A percentile compares a stretch with the other conserved stretches of the same genome.
Evolutionary conservation across 2,329 filamentous ascomycete species (phyloP).

Genomic region (Westerdykella sp.): DNA sequence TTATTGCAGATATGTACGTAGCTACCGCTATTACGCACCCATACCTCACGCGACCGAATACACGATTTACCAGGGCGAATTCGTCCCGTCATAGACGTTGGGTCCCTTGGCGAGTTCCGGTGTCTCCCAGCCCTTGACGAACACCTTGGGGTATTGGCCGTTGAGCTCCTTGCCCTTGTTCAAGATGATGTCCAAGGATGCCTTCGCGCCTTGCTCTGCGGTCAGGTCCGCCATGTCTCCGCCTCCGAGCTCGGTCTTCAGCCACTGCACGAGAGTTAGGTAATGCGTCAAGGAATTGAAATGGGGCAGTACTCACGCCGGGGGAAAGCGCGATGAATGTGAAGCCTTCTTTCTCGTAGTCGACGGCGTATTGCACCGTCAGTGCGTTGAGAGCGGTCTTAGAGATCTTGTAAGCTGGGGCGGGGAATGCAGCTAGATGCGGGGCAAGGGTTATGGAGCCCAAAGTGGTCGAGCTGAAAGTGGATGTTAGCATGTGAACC

Average conservation of each 20-base stretch:
- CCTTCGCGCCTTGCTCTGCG: conserved; percentile 36
- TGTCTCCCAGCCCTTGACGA: too few species aligned
- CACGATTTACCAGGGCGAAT: too few species aligned
- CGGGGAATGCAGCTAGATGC: conserved; percentile 13
- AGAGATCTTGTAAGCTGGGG: conserved; percentile 41
- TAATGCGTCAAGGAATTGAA: too few species aligned
- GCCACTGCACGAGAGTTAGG: conserved; percentile 34
- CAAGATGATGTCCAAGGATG: conserved; percentile 39
- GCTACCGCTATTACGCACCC: too few species aligned
- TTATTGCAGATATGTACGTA: too few species aligned
- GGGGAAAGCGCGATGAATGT: conserved; percentile 40
- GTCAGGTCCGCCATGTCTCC: conserved; percentile 38
- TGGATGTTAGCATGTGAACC: too few species aligned
- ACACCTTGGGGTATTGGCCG: too few species aligned
- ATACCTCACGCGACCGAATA: too few species aligned
- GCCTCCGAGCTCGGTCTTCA: conserved; percentile 41
- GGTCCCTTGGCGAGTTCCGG: too few species aligned
- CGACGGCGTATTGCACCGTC: conserved; percentile 40
- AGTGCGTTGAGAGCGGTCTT: conserved; percentile 47
- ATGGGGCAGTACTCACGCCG: conserved; percentile 42
- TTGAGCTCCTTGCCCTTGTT: not conserved
- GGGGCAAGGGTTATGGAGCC: conserved; percentile 37
- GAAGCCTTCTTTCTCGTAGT: conserved; percentile 38
- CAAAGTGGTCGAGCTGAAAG: conserved; percentile 36
- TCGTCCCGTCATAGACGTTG: too few species aligned